Base-by-base conservation (phyloP, 345 rosid genomes). In the Aethionema arabicum region DNA sequence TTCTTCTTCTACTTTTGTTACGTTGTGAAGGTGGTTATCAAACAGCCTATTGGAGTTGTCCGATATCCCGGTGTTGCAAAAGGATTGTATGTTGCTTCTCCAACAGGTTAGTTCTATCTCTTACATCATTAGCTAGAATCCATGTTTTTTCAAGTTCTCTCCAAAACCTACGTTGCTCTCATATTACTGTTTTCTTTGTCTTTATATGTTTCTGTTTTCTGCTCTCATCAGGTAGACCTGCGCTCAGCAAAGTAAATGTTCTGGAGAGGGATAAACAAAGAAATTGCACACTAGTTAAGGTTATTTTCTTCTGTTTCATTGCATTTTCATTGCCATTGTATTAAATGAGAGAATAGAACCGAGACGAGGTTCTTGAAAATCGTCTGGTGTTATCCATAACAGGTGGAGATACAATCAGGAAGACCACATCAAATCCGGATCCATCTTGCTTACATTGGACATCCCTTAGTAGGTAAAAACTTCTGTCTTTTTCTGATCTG, bases 371-470 rank as follows among this genome's bases (percentile, higher is more conserved):
- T 72, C 5, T 53, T 54, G 29, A 40, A n/a, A 51, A 4, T 46
- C 46, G 52, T 43, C 63, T 30, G 40, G 47, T 47, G 54, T 36
- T 3, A 39, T 56, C 48, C 21, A 39, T 62, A 47, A 71, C 78
- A 88, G 96, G 95, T 86, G 31, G 84, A 86, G 77, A 92, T 88
- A 65, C 91, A 92, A 52, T 82, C 96, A 8, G 96, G 96, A 58
- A 76, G 95, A 41, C 95, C 98, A 45, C 98, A 83, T 73, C 96
- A 92, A 72, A 92, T 88, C 60, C 81, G 96, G 32, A 88, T 86
- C 67, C 98, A 86, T 77, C 92, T 91, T 73, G 78, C 98, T 40
- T 91, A 78, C 72, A 74, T 83, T 2, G 98, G 98, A 63, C 87
- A 88, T 79, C 87, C 95, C 50, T 79, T 88, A 67, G 59, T 82